Evolutionary conservation across 2,329 filamentous ascomycete species (phyloP).

Genomic region (Fusarium agapanthi): DNA sequence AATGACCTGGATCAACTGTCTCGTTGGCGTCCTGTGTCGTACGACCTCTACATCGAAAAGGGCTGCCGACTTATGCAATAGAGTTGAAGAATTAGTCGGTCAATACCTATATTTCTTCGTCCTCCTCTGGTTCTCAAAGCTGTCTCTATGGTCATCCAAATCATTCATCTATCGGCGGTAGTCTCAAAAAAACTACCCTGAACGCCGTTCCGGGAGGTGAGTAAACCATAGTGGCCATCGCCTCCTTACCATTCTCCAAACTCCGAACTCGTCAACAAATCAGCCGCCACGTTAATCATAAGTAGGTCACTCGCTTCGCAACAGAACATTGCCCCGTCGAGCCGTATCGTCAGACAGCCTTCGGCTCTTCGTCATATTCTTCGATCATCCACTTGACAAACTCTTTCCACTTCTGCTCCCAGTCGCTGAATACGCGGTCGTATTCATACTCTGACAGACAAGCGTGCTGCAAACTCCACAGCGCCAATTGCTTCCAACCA

Average conservation of each 20-base stretch:
- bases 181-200: background rate
- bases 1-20: background rate
- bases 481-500: constrained; percentile 74
- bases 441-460: constrained; percentile 59
- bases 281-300: background rate
- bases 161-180: background rate
- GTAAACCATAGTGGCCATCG: too few relatives aligned
- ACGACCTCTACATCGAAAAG: background rate
- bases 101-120: background rate
- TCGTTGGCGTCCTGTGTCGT: background rate
- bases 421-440: constrained; percentile 50
- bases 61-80: background rate
- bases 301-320: background rate
- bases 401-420: constrained; percentile 64
- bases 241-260: constrained; percentile 9
- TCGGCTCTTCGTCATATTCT: constrained; percentile 45
- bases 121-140: background rate
- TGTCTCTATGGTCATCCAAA: background rate
- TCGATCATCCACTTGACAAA: constrained; percentile 65
- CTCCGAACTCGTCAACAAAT: constrained; percentile 4
- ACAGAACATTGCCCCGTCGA: background rate
- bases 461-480: constrained; percentile 71
- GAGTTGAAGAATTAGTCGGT: background rate
- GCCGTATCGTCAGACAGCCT: background rate
- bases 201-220: background rate